These are phyloP conservation scores for Fraxinus americana DNA, from an alignment of 257 asterid genomes.

Conservation along the genomic window DNA sequence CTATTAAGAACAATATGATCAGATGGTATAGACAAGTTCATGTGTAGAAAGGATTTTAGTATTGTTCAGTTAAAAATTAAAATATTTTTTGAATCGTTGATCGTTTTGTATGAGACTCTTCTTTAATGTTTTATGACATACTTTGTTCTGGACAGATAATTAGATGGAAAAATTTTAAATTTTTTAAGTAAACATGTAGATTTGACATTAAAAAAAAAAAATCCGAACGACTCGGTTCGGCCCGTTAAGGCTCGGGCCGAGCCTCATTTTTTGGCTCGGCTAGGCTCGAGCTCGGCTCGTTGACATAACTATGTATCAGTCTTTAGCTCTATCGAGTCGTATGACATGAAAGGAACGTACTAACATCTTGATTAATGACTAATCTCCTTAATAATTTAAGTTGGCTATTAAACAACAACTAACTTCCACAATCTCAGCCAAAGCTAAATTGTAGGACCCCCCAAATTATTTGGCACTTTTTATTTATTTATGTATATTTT, in stretches of 20 bases:
- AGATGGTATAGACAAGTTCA: neutral
- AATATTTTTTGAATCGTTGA: neutral
- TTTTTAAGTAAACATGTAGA: too few species aligned
- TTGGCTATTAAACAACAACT: neutral
- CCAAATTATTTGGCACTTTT: neutral
- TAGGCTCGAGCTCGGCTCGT: too few species aligned
- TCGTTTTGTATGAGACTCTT: neutral
- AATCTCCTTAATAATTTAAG: neutral
- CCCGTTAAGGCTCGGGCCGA: too few species aligned
- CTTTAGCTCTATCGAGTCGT: neutral
- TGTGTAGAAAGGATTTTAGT: neutral
- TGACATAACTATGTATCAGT: neutral
- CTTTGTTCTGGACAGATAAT: neutral
- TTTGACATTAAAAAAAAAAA: too few species aligned
- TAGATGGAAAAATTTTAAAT: too few species aligned
- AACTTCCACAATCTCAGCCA: neutral
- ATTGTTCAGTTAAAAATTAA: neutral
- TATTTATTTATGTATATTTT: neutral
- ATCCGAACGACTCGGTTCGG: too few species aligned
- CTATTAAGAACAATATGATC: neutral
- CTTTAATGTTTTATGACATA: neutral
- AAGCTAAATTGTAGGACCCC: constrained; percentile 4
- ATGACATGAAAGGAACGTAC: neutral
- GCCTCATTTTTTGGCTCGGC: too few species aligned
- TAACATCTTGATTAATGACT: neutral